Evolutionary conservation across 2,329 filamentous ascomycete species (phyloP).

Genomic region (Podosphaera leucotricha): DNA sequence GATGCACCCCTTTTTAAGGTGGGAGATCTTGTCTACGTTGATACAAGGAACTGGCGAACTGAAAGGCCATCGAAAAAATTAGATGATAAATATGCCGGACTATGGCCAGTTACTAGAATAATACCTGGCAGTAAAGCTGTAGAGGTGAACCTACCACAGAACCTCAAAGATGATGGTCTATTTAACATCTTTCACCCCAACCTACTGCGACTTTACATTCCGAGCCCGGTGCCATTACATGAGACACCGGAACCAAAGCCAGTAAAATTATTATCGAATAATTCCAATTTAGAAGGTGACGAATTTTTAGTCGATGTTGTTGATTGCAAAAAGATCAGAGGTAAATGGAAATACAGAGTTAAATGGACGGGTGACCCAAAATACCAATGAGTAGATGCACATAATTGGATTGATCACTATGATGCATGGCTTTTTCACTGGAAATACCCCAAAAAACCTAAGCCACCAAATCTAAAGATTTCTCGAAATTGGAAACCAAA

Average conservation of each 20-base stretch:
- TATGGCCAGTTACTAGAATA: background rate
- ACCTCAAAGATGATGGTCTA: background rate
- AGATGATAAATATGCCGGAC: conserved; percentile 1
- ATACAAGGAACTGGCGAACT: conserved; percentile 1
- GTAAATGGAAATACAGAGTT: background rate
- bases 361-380: background rate
- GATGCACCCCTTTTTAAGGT: background rate
- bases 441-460: background rate
- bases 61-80: background rate
- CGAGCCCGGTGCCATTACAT: background rate
- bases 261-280: background rate
- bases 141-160: background rate
- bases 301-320: background rate
- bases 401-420: background rate
- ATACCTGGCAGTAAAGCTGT: background rate
- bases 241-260: background rate
- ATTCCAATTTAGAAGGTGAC: background rate
- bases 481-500: background rate
- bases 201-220: background rate
- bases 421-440: background rate
- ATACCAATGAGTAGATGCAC: background rate
- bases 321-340: background rate
- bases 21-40: background rate
- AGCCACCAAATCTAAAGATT: background rate
- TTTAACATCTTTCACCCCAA: background rate